Evolutionary conservation across 257 asterid species (phyloP).

Genomic region (Craterostigma plantagineum): DNA sequence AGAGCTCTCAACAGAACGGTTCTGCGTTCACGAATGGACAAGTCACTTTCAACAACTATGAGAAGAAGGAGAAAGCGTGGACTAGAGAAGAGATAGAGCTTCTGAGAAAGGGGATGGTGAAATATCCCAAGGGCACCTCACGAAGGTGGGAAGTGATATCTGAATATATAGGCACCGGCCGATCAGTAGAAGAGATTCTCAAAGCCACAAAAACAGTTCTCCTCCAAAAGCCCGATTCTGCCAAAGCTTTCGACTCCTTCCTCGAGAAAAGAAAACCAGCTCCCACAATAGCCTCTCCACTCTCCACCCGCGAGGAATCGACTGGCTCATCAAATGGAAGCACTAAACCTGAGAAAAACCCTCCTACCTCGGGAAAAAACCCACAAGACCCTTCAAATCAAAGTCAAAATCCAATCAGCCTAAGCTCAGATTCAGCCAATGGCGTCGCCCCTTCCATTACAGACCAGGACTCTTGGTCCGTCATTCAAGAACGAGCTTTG

Average conservation of each 20-base stretch:
- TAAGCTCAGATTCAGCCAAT: conserved; percentile 11
- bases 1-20: conserved; percentile 41
- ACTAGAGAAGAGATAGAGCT: conserved; percentile 81
- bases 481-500: conserved; percentile 59
- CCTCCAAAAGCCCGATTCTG: conserved; percentile 85
- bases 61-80: conserved; percentile 69
- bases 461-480: conserved; percentile 66
- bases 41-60: conserved; percentile 15
- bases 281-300: conserved; percentile 69
- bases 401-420: neutral
- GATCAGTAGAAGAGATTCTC: conserved; percentile 92
- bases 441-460: conserved; percentile 25
- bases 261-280: conserved; percentile 88
- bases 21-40: conserved; percentile 19
- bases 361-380: conserved; percentile 11
- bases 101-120: conserved; percentile 67
- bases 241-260: conserved; percentile 84
- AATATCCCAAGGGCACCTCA: conserved; percentile 92
- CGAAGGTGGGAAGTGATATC: conserved; percentile 96
- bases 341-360: conserved; percentile 10
- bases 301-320: conserved; percentile 69
- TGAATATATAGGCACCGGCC: conserved; percentile 61
- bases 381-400: neutral
- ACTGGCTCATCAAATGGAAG: neutral
- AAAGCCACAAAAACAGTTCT: conserved; percentile 93